A percentile compares a stretch with the other conserved stretches of the same genome.
Conservation (phyloP, 495 filamentous ascomycete genomes). For the Platismatia glauca region DNA sequence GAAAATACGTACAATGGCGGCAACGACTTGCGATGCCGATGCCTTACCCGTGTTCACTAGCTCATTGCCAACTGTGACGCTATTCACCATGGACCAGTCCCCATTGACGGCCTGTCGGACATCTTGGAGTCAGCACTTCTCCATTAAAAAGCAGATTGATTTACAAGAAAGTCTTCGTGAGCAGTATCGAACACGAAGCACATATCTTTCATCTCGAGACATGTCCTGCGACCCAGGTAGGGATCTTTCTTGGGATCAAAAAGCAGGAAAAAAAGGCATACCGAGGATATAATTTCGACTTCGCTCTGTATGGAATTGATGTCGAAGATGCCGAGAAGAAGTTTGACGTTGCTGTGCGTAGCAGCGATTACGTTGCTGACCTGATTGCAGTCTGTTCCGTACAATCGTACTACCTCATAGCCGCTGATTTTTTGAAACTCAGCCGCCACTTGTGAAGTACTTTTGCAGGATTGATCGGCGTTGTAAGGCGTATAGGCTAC, state of each 20-base stretch:
- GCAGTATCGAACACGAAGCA: not conserved
- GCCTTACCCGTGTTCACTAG: slow-evolving; percentile 56
- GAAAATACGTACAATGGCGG: too few relatives aligned
- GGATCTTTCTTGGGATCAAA: not conserved
- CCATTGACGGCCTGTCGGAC: slow-evolving; percentile 33
- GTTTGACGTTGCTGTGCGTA: slow-evolving; percentile 48
- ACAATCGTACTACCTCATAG: slow-evolving; percentile 62
- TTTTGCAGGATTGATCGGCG: slow-evolving; percentile 56
- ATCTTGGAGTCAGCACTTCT: not conserved
- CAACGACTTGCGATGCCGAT: slow-evolving; percentile 41
- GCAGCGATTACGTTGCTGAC: slow-evolving; percentile 50
- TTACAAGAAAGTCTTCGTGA: not conserved
- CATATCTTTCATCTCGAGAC: too few relatives aligned
- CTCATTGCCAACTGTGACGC: slow-evolving; percentile 36
- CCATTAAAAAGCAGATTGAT: not conserved
- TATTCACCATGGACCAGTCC: slow-evolving; percentile 58
- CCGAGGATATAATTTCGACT: slow-evolving; percentile 42
- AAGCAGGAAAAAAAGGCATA: not conserved
- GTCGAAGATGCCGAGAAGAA: slow-evolving; percentile 68
- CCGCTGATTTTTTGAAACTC: slow-evolving; percentile 49
- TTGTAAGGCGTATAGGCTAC: slow-evolving; percentile 72
- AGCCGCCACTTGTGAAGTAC: slow-evolving; percentile 46
- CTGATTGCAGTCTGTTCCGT: slow-evolving; percentile 74
- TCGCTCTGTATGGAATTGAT: slow-evolving; percentile 47
- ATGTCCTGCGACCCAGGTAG: not conserved